Evolutionary conservation across 768 basidiomycete species (phyloP).

Genomic region (Russula emetica): DNA sequence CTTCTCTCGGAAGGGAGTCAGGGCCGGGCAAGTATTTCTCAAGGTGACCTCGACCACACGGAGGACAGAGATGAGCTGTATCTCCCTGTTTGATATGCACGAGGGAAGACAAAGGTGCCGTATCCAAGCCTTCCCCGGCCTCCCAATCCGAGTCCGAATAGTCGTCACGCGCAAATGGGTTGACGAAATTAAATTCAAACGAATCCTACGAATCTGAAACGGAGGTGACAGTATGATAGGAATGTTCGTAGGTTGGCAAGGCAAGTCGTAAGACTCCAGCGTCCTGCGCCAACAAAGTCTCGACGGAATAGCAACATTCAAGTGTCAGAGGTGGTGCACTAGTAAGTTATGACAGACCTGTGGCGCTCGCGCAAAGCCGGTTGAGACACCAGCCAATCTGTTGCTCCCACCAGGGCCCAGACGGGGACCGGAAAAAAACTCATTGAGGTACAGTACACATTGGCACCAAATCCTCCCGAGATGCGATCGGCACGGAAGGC

Average conservation of each 20-base stretch:
- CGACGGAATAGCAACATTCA: slow-evolving; percentile 14
- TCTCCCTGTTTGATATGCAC: no score
- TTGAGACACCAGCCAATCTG: not conserved
- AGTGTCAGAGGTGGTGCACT: not conserved
- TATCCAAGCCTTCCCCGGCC: no score
- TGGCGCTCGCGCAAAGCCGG: slow-evolving; percentile 1
- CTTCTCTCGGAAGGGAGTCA: not conserved
- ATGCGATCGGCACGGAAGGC: not conserved
- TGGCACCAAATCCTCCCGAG: not conserved
- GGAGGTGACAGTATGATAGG: slow-evolving; percentile 12
- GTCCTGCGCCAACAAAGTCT: slow-evolving; percentile 12
- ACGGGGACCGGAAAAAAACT: not conserved
- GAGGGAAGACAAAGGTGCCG: no score
- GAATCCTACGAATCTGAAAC: slow-evolving; percentile 1
- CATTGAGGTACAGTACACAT: not conserved
- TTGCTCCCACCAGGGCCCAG: not conserved
- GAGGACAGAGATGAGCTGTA: slow-evolving; percentile 1
- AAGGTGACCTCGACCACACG: slow-evolving; percentile 7
- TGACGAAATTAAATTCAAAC: not conserved
- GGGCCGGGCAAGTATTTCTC: not conserved
- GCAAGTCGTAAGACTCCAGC: not conserved
- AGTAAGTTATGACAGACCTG: slow-evolving; percentile 9
- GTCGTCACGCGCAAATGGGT: not conserved
- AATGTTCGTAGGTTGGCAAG: not conserved
- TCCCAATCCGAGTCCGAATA: not conserved